phyloP scores from a whole-genome alignment of 1,284 basidiomycete genomes.

The Fomitopsis pinicola region DNA sequence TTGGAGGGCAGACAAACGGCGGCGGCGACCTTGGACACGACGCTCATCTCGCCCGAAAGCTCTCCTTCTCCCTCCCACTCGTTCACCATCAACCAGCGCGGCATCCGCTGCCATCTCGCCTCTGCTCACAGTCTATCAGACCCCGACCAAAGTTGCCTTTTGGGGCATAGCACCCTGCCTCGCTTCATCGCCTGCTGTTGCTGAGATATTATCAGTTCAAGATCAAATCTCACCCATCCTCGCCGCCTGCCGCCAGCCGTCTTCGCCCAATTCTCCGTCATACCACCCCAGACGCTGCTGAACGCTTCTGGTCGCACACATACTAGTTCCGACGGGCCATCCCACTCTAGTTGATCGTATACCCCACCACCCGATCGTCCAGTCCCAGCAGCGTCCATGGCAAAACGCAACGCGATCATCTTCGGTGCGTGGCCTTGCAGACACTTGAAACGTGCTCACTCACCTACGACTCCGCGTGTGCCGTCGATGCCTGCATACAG shows the following conservation, averaged over 20 bases:
- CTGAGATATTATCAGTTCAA: slow-evolving; percentile 5
- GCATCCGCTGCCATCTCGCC: neutral
- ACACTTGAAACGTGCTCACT: neutral
- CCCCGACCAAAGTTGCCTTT: slow-evolving; percentile 7
- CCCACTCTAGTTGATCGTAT: slow-evolving; percentile 1
- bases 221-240: slow-evolving; percentile 1
- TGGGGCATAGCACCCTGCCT: slow-evolving; percentile 8
- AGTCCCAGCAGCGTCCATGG: slow-evolving; percentile 20
- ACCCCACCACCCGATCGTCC: neutral
- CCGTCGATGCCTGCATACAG: slow-evolving; percentile 30
- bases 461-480: slow-evolving; percentile 13
- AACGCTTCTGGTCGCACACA: slow-evolving; percentile 8
- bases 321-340: slow-evolving; percentile 3
- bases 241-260: neutral
- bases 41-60: neutral
- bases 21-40: neutral
- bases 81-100: neutral
- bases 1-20: neutral
- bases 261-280: neutral
- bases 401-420: slow-evolving; percentile 65
- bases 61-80: slow-evolving; percentile 1
- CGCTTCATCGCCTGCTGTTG: slow-evolving; percentile 5
- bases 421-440: slow-evolving; percentile 48
- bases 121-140: neutral
- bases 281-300: slow-evolving; percentile 12